Conservation (phyloP, 352 stramenopile genomes). For the Phytophthora syringae region DNA sequence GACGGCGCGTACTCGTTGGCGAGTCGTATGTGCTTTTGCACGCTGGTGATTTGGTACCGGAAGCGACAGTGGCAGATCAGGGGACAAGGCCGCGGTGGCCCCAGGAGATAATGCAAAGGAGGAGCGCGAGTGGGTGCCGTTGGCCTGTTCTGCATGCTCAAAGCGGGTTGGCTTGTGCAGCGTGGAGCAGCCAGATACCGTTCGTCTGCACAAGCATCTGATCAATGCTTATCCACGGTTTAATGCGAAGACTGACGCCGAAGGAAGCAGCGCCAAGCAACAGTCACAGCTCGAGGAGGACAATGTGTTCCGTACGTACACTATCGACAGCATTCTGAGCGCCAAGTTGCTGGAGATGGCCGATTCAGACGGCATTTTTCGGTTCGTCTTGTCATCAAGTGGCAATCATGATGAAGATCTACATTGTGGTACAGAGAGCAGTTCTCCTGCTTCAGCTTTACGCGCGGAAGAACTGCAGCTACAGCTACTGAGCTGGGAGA, state of each 20-base stretch:
- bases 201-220: conserved; percentile 72
- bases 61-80: conserved; percentile 14
- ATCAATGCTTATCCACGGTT: conserved; percentile 29
- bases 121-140: conserved; percentile 40
- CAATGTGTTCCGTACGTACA: conserved; percentile 71
- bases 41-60: conserved; percentile 39
- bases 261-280: neutral
- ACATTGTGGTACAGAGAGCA: neutral
- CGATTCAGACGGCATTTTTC: conserved; percentile 79
- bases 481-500: conserved; percentile 80
- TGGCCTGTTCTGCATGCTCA: conserved; percentile 55
- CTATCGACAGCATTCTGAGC: conserved; percentile 72
- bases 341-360: conserved; percentile 71
- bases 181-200: conserved; percentile 45
- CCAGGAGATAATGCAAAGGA: conserved; percentile 31
- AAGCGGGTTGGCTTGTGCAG: conserved; percentile 44
- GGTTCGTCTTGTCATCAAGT: conserved; percentile 46
- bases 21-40: conserved; percentile 75
- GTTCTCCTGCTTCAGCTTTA: neutral
- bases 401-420: conserved; percentile 11
- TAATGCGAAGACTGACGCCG: neutral
- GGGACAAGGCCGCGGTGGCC: conserved; percentile 4
- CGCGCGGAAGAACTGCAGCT: conserved; percentile 30
- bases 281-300: conserved; percentile 29
- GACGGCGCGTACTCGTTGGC: conserved; percentile 61